A percentile compares a stretch with the other conserved stretches of the same genome.
Conservation (phyloP, 768 basidiomycete species). For the Russula olivacea region DNA sequence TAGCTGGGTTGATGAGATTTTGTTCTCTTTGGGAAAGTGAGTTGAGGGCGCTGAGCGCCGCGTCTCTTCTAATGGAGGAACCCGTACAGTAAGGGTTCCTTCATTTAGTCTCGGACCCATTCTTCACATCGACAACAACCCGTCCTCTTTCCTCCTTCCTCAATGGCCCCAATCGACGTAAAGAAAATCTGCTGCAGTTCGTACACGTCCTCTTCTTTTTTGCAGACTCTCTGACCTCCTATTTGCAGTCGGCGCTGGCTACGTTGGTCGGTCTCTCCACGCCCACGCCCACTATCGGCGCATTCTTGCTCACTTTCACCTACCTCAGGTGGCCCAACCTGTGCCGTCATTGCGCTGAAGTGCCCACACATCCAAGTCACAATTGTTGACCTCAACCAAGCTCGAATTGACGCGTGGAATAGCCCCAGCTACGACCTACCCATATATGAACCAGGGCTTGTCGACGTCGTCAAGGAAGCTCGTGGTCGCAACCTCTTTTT, state of each 20-base stretch:
- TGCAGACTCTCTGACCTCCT: conserved; percentile 22
- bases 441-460: conserved; percentile 97
- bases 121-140: conserved; percentile 1
- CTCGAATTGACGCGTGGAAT: conserved; percentile 97
- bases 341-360: conserved; percentile 89
- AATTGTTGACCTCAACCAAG: conserved; percentile 95
- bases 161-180: conserved; percentile 56
- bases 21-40: too few species aligned
- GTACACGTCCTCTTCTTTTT: conserved; percentile 32
- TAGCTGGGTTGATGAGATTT: too few species aligned
- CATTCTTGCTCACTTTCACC: neutral
- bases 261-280: conserved; percentile 63
- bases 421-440: conserved; percentile 76
- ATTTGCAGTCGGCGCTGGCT: conserved; percentile 75
- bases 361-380: conserved; percentile 92
- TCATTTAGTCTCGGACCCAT: neutral
- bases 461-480: conserved; percentile 78
- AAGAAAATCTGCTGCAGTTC: conserved; percentile 85
- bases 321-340: conserved; percentile 82
- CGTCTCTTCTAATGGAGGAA: neutral
- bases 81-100: too few species aligned
- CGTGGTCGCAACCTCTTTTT: conserved; percentile 97
- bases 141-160: conserved; percentile 18
- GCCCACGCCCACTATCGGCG: neutral
- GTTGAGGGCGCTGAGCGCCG: neutral